These are phyloP conservation scores for Penicillium brasilianum DNA, from an alignment of 2,329 filamentous ascomycete species.

Conservation along the genomic window DNA sequence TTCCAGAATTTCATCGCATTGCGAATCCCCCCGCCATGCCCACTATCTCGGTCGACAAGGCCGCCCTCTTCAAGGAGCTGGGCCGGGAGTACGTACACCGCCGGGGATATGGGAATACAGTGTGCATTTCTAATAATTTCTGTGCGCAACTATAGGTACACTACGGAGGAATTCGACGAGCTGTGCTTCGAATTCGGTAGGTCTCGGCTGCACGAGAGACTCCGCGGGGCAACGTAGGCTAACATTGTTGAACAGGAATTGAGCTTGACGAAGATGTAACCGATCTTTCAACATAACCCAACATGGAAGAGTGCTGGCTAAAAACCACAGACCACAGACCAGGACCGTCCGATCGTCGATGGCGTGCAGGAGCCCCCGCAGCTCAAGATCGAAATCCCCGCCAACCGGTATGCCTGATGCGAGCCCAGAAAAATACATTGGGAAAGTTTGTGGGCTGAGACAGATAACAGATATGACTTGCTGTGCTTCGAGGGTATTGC, in stretches of 20 bases:
- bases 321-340: conserved; percentile 66
- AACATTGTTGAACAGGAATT: conserved; percentile 61
- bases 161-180: conserved; percentile 93
- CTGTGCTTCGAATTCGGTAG: conserved; percentile 95
- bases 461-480: conserved; percentile 71
- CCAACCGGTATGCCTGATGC: conserved; percentile 72
- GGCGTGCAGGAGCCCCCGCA: conserved; percentile 86
- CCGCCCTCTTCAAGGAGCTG: conserved; percentile 89
- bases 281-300: conserved; percentile 10
- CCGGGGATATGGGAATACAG: conserved; percentile 14
- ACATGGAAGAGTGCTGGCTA: conserved; percentile 32
- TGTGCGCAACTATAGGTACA: conserved; percentile 64
- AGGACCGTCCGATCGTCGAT: conserved; percentile 73
- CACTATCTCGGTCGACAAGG: conserved; percentile 96
- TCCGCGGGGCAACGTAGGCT: conserved; percentile 37
- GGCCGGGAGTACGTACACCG: conserved; percentile 73
- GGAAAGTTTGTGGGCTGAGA: conserved; percentile 30
- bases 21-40: conserved; percentile 69
- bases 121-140: conserved; percentile 12
- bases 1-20: conserved; percentile 31
- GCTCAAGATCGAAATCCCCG: conserved; percentile 97
- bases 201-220: conserved; percentile 27
- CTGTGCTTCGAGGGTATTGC: conserved; percentile 97
- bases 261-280: conserved; percentile 90
- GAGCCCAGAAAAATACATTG: neutral